Percentiles rank a stretch among this genome's conserved stretches.
Conservation (phyloP, 768 basidiomycete species). For the Pseudohyphozyma bogoriensis region DNA sequence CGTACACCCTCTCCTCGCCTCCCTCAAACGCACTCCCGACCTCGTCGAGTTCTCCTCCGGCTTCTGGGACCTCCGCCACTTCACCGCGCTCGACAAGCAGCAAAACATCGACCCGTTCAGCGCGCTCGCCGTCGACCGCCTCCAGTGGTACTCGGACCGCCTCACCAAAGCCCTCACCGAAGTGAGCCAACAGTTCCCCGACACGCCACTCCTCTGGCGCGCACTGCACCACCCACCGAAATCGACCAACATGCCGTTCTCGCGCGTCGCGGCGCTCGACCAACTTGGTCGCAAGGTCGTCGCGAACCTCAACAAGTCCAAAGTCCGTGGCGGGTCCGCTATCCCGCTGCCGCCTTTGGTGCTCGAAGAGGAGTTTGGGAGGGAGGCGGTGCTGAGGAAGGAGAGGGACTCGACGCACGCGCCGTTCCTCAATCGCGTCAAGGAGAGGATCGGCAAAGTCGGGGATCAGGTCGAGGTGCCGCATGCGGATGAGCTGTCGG, state of each 20-base stretch:
- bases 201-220: constrained; percentile 18
- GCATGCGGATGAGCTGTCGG: neutral
- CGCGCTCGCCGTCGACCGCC: constrained; percentile 15
- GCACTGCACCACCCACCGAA: constrained; percentile 17
- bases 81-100: constrained; percentile 19
- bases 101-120: neutral
- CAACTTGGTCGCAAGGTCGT: constrained; percentile 17
- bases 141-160: constrained; percentile 20
- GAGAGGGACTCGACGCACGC: neutral
- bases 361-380: neutral
- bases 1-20: constrained; percentile 18
- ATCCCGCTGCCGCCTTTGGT: neutral
- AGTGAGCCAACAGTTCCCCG: constrained; percentile 15
- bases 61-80: constrained; percentile 29
- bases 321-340: neutral
- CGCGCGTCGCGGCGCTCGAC: constrained; percentile 22
- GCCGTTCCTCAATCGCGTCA: constrained; percentile 23
- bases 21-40: constrained; percentile 20
- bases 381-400: neutral
- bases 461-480: neutral
- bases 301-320: constrained; percentile 4
- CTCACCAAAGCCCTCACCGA: constrained; percentile 16
- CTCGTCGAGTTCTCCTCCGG: constrained; percentile 25
- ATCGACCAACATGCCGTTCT: neutral
- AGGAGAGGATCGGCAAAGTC: constrained; percentile 18